These are phyloP conservation scores for Lipomyces mesembrius DNA, from an alignment of 805 yeast genomes.

Conservation along the genomic window DNA sequence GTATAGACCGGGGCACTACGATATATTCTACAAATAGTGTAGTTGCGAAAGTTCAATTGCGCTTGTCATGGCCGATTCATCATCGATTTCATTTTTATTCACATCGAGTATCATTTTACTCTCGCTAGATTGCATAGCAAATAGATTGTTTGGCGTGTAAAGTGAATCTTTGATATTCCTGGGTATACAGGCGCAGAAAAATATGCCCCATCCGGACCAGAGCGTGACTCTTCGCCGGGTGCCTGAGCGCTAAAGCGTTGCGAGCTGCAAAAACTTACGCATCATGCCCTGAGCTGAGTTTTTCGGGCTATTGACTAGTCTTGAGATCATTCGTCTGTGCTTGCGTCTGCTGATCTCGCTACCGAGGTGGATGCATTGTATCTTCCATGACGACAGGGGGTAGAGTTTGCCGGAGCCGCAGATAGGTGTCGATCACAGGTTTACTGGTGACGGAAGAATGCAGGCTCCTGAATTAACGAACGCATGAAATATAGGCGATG, in stretches of 20 bases:
- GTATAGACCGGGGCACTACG: constrained; percentile 41
- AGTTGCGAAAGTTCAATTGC: background rate
- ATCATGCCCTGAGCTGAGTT: too few relatives aligned
- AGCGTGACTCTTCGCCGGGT: too few relatives aligned
- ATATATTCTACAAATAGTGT: constrained; percentile 30
- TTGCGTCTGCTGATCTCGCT: background rate
- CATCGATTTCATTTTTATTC: background rate
- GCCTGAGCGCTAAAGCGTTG: too few relatives aligned
- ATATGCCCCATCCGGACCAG: too few relatives aligned
- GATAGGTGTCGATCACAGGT: background rate
- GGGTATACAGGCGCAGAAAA: too few relatives aligned
- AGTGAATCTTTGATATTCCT: too few relatives aligned
- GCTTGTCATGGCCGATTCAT: background rate
- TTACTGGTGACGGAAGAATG: too few relatives aligned
- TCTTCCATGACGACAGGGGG: background rate
- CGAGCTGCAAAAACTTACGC: too few relatives aligned
- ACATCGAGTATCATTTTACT: background rate
- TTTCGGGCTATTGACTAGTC: too few relatives aligned
- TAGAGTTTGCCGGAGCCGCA: background rate
- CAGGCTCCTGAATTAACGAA: too few relatives aligned
- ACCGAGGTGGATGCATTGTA: background rate
- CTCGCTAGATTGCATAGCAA: background rate
- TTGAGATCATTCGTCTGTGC: too few relatives aligned
- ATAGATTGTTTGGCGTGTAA: background rate
- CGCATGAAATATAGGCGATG: background rate